Base-by-base conservation (phyloP, 148 eudicot genomes). In the Fagopyrum homotropicum region DNA sequence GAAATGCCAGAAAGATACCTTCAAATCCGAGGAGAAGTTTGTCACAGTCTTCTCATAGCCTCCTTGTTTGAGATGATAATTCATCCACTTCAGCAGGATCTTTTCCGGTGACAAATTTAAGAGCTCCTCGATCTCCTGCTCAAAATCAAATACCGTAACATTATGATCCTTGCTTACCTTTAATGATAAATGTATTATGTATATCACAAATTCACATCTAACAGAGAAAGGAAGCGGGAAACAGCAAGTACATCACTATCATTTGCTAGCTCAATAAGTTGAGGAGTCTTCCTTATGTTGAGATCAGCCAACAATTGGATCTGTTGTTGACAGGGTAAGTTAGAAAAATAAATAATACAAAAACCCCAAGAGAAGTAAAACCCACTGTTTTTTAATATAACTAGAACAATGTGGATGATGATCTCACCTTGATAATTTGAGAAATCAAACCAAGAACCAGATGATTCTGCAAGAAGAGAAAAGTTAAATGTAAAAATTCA, bases 21-120 rank as follows among this genome's bases (percentile, higher is more conserved):
- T 91, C 73, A 94, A 69, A 81, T 94, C 98, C 46, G 97, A 88
- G 35, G 98, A 88, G 79, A 91, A 94, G 79, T 94, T 94, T 73
- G 93, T 75, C n/a, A 94, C 85, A 56, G 79, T 77, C 77, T 91
- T 91, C 82, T 86, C 79, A 77, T 94, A 94, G 71, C 98, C 95
- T 5, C 90, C 90, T 83, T 84, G 91, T 80, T 90, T 89, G 47
- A 94, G 90, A 85, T 94, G 98, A 76, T 83, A 94, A 80, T 94
- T 94, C 98, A 94, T 90, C 98, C 98, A 93, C 75, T 94, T 94
- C 76, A 94, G 78, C 78, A 94, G 84, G 76, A 94, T 78, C 87
- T 91, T 94, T 78, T 94, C 98, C 0, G 98, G 98, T 63, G 98
- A 88, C 75, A 90, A 85, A 57, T 84, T 84, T 81, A 94, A 83